Percentiles rank a stretch among this genome's conserved stretches.
Conservation (phyloP, 2,329 filamentous ascomycete species). For the Amesomyces nigricolor region DNA sequence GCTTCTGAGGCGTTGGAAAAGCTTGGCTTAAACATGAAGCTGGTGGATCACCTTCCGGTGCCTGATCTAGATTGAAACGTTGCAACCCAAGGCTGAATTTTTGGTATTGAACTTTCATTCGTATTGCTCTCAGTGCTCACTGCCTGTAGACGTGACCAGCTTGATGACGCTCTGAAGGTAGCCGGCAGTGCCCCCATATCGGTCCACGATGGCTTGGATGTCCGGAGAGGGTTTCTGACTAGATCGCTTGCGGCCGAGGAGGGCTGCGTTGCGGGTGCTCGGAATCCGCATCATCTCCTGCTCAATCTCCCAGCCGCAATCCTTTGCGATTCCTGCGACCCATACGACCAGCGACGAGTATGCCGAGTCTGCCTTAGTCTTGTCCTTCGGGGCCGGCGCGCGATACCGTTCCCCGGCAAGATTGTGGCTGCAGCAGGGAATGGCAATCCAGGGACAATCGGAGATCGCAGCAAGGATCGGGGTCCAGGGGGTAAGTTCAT, state of each 20-base stretch:
- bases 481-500: constrained; percentile 94
- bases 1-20: constrained; percentile 62
- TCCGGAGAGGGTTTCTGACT: constrained; percentile 32
- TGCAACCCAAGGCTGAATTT: not conserved
- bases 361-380: constrained; percentile 55
- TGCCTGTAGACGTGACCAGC: constrained; percentile 40
- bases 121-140: constrained; percentile 7
- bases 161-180: constrained; percentile 56
- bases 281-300: constrained; percentile 86
- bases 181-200: constrained; percentile 51
- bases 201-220: constrained; percentile 40
- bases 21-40: constrained; percentile 62
- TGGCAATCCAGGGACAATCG: constrained; percentile 77
- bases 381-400: constrained; percentile 51
- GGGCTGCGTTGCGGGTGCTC: constrained; percentile 78
- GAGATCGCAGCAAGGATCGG: constrained; percentile 76
- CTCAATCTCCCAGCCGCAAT: constrained; percentile 71
- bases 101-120: not conserved
- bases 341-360: constrained; percentile 82
- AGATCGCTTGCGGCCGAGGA: constrained; percentile 59
- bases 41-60: constrained; percentile 71
- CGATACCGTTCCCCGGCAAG: constrained; percentile 71
- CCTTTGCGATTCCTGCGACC: constrained; percentile 61
- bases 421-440: constrained; percentile 91
- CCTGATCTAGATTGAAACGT: constrained; percentile 52